A percentile compares a stretch with the other conserved stretches of the same genome.
phyloP scores from a whole-genome alignment of 2,329 filamentous ascomycete species.

The Waltergamsia citrina region DNA sequence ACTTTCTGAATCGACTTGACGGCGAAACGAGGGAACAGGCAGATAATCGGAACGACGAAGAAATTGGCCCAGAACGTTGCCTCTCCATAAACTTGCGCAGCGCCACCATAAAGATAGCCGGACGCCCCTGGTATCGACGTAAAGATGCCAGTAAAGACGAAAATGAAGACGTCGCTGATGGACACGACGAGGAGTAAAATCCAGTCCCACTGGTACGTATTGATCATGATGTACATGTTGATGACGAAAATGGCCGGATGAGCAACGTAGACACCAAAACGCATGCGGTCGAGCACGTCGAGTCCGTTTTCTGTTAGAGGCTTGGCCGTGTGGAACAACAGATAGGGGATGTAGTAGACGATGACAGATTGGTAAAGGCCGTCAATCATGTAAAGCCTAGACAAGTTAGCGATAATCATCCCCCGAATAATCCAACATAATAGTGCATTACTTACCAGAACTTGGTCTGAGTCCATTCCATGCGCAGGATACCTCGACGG shows the following conservation, averaged over 20 bases:
- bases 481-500: conserved; percentile 85
- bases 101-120: conserved; percentile 63
- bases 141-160: conserved; percentile 93
- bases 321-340: conserved; percentile 60
- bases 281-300: conserved; percentile 67
- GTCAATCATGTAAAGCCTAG: conserved; percentile 85
- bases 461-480: conserved; percentile 92
- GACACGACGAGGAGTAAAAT: conserved; percentile 74
- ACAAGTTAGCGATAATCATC: too few species aligned
- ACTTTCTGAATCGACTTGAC: conserved; percentile 88
- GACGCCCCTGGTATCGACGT: conserved; percentile 36
- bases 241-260: conserved; percentile 79
- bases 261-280: conserved; percentile 81
- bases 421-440: neutral
- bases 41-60: conserved; percentile 69
- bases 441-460: conserved; percentile 67
- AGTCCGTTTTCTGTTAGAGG: conserved; percentile 66
- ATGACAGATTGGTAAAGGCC: conserved; percentile 92
- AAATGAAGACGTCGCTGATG: conserved; percentile 80
- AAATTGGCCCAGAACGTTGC: conserved; percentile 82
- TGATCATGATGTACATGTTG: conserved; percentile 91
- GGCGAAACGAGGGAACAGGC: conserved; percentile 77
- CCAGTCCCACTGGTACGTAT: conserved; percentile 98
- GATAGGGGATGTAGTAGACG: conserved; percentile 85
- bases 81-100: conserved; percentile 67